Base-by-base conservation (phyloP, 257 asterid genomes). In the Solanum sitiens region DNA sequence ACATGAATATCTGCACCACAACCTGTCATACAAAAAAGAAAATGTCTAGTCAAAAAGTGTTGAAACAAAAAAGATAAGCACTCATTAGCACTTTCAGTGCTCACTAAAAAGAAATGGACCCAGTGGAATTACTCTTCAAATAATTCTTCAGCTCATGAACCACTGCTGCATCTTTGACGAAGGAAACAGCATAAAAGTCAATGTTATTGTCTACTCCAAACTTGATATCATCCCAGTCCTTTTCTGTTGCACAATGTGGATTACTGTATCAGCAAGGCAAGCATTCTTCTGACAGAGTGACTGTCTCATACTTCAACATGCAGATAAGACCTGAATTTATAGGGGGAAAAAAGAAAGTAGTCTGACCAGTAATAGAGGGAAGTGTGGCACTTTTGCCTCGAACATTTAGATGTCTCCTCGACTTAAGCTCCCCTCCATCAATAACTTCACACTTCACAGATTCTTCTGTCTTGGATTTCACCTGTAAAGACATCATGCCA, bases 361-460 rank as follows among this genome's bases (percentile, higher is more conserved):
- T 83, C 94, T 91, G 84, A 96, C 99, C 99, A 84, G 98, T 96
- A 86, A 96, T 96, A 80, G 98, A 95, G 82, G 98, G 98, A 86
- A 96, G 98, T 80, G 98, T 96, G 12, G 99, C 99, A 70, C 99
- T 96, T 93, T 96, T 96, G 40, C 99, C 99, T 74, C 98, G 94
- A 86, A 96, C 99, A 92, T 96, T 96, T 83, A 96, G 94, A 94
- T 96, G 99, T 35, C 98, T 92, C 82, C 99, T 95, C 73, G 99
- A 96, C 94, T 96, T 95, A 79, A 96, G 98, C 91, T 96, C 99
- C 84, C 99, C 99, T 53, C 99, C 99, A 89, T 96, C 99, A 83
- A 96, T 89, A 86, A 96, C 99, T 93, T 95, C 98, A 92, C 99
- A 96, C 89, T 90, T 94, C 89, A 96, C 99, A 7, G 96, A 94